These are phyloP conservation scores for Leptographium procerum DNA, from an alignment of 2,329 filamentous ascomycete species.

Conservation along the genomic window DNA sequence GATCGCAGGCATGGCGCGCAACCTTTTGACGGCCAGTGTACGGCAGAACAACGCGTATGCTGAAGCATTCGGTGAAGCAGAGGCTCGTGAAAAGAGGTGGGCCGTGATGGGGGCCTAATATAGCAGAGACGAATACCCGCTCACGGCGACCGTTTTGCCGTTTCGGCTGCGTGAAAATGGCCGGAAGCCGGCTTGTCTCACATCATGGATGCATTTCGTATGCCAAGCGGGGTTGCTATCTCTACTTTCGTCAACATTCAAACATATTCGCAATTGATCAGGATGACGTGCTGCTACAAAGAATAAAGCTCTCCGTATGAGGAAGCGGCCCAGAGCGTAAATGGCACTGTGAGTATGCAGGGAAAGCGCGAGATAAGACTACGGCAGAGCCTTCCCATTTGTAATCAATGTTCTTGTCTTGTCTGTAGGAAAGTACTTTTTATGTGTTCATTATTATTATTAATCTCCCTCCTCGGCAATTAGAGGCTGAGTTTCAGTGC, in stretches of 20 bases:
- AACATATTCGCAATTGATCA: background rate
- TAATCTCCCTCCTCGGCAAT: background rate
- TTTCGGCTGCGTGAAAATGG: background rate
- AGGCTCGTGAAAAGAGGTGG: background rate
- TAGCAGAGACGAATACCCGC: background rate
- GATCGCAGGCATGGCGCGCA: constrained; percentile 3
- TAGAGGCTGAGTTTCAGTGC: background rate
- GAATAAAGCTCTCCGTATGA: background rate
- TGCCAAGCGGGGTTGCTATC: background rate
- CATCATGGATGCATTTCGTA: background rate
- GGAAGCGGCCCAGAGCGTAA: no score
- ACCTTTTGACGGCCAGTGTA: background rate
- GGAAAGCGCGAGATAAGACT: background rate
- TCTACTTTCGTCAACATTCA: background rate
- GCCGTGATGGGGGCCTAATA: background rate
- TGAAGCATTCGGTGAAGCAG: no score
- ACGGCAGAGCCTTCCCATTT: background rate
- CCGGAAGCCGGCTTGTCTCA: background rate
- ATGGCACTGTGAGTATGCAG: background rate
- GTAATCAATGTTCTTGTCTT: no score
- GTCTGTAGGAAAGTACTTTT: no score
- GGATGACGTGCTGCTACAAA: constrained; percentile 1
- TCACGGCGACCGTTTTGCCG: background rate
- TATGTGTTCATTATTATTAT: background rate
- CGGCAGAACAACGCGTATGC: no score